A percentile compares a stretch with the other conserved stretches of the same genome.
phyloP scores from a whole-genome alignment of 2,329 filamentous ascomycete species.

The Verticillium nonalfalfae region DNA sequence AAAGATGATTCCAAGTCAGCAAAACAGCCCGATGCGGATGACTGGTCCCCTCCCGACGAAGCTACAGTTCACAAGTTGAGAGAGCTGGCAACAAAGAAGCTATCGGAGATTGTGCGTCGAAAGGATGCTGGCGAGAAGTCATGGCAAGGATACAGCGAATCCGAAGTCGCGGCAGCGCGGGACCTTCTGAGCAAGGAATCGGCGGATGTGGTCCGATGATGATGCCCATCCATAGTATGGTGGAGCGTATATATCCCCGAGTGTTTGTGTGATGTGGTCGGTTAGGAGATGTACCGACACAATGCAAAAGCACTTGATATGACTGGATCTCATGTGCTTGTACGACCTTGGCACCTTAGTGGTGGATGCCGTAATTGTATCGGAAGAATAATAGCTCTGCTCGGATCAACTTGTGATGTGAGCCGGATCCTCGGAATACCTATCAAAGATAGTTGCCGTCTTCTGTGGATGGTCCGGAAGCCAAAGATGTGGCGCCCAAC shows the following conservation, averaged over 20 bases:
- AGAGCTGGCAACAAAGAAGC: conserved; percentile 64
- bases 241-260: neutral
- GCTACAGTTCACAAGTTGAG: conserved; percentile 62
- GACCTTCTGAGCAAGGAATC: conserved; percentile 56
- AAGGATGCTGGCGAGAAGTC: conserved; percentile 52
- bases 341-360: neutral
- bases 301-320: neutral
- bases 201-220: conserved; percentile 33
- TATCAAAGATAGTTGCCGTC: too few relatives aligned
- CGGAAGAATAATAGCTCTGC: neutral
- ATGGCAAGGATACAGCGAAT: conserved; percentile 67
- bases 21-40: conserved; percentile 41
- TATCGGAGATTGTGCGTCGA: conserved; percentile 69
- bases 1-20: conserved; percentile 32
- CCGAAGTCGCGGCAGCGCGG: conserved; percentile 66
- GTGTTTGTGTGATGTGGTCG: neutral
- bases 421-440: neutral
- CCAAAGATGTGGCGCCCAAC: too few relatives aligned
- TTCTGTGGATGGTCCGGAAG: neutral
- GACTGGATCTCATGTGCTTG: neutral
- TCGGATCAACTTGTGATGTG: neutral
- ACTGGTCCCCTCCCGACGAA: conserved; percentile 47
- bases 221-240: neutral
- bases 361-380: neutral
- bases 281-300: neutral